Conservation (phyloP, 2,329 filamentous ascomycete genomes). For the Fusarium sp. region DNA sequence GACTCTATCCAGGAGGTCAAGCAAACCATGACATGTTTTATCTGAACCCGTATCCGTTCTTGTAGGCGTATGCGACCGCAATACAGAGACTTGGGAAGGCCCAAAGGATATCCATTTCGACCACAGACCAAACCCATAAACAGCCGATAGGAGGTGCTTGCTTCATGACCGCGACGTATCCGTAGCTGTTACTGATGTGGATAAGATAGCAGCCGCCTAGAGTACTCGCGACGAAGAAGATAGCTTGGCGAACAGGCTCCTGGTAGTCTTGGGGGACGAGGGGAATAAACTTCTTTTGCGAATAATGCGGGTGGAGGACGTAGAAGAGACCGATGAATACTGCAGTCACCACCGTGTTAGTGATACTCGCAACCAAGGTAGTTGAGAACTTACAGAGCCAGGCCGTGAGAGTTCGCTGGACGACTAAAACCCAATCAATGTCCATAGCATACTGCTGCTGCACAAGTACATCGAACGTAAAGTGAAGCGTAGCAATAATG, state of each 20-base stretch:
- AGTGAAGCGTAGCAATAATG: slow-evolving; percentile 76
- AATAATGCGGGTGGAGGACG: slow-evolving; percentile 64
- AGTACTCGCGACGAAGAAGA: slow-evolving; percentile 73
- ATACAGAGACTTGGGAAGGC: slow-evolving; percentile 67
- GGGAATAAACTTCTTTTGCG: slow-evolving; percentile 62
- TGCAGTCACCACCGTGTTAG: slow-evolving; percentile 45
- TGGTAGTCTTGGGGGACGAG: slow-evolving; percentile 60
- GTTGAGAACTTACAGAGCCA: slow-evolving; percentile 59
- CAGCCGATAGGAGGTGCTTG: slow-evolving; percentile 88
- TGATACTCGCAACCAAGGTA: not conserved
- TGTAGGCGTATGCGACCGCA: slow-evolving; percentile 59
- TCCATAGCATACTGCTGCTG: slow-evolving; percentile 81
- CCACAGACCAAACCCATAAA: slow-evolving; percentile 91
- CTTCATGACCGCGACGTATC: slow-evolving; percentile 92
- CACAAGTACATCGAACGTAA: slow-evolving; percentile 82
- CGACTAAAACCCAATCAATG: slow-evolving; percentile 68
- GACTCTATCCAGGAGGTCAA: not conserved
- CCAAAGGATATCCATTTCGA: slow-evolving; percentile 81
- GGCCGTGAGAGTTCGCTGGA: slow-evolving; percentile 63
- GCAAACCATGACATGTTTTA: slow-evolving; percentile 20
- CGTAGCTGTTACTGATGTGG: slow-evolving; percentile 79
- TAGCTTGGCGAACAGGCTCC: slow-evolving; percentile 60
- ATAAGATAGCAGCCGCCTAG: slow-evolving; percentile 81
- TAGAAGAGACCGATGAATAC: slow-evolving; percentile 68
- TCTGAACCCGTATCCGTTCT: slow-evolving; percentile 60